Base-by-base conservation (phyloP, 225 moss, liverwort and hornwort genomes). In the Marchantia paleacea region DNA sequence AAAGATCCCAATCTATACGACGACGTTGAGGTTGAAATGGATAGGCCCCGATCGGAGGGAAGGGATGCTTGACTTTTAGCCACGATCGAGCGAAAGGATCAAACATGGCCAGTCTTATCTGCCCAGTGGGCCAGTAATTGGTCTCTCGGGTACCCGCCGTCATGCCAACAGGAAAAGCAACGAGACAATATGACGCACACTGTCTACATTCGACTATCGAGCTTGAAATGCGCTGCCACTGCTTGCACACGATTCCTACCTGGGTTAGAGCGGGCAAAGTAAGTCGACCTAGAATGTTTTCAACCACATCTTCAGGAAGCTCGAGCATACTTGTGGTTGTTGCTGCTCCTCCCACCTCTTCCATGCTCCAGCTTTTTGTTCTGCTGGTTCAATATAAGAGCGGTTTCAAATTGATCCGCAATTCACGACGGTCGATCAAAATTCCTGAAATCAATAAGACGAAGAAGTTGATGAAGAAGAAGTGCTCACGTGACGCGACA, bases 151-250 rank as follows among this genome's bases (percentile, higher is more conserved):
- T 62, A 62, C 62, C 68, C 68, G 68, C 30, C 68, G 39, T 68
- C 39, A 68, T 68, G 24, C 68, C 68, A 39, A 68, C 29, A 68
- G 68, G 39, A 68, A 68, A 39, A 68, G 68, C 68, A 68, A 68
- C 68, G 68, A 68, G 68, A 68, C 68, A 68, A 68, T 29, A 68
- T 68, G 68, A 68, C 39, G 30, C 68, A 68, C 0, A 31, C 15
- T 68, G 30, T 68, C 68, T 68, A 68, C 68, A 29, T 68, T 12
- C 39, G 29, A 68, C 30, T 68, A 68, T 31, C 68, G 29, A 29
- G 30, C 30, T 68, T 68, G 68, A 68, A 68, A 68, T 68, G 68
- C 68, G 29, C 39, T 29, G 68, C 68, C 39, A 68, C 39, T 68
- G 68, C 30, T 68, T 68, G 24, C 68, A 68, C 30, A 68, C 68